Base-by-base conservation (phyloP, 106 monocot species). In the Agapanthus africanus region DNA sequence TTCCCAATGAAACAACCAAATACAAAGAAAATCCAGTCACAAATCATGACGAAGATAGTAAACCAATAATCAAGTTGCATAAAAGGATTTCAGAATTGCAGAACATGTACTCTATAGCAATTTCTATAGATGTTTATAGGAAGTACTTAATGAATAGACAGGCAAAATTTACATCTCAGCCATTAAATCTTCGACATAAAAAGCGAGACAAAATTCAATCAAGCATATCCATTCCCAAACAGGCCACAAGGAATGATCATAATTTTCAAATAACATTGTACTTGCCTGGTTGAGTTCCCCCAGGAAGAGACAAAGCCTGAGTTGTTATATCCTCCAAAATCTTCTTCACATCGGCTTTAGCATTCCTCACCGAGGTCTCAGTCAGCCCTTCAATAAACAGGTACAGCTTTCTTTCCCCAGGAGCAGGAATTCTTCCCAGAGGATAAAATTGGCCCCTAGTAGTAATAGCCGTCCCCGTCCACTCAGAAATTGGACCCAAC, bases 401-500 rank as follows among this genome's bases (percentile, higher is more conserved):
- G 74, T 91, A 95, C 13, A 95, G 84, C 57, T 95, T 95, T 31
- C 88, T 75, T 31, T 95, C 94, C 21, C 85, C 88, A 25, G 85
- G 88, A 54, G 83, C 82, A 26, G 74, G 64, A 72, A 84, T 80
- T 60, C 74, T 91, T 26, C 95, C 91, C 13, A 83, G 82, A 26
- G 88, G 88, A 71, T 76, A 78, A 68, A 75, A 88, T 75, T 88
- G 88, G 3, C 88, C 91, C 66, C 95, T 74, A 2, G 95, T 95
- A 27, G 95, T 95, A 56, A 91, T 88, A 30, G 95, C 91, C 31
- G 91, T 91, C 11, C 95, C 95, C 2, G 88, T 91, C 91, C 91
- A 91, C 13, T 95, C 42, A 37, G 88, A 88, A 50, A 95, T 91
- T 42, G 95, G 95, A 70, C 78, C 86, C 66, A 95, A 65, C 11